These are phyloP conservation scores for grape (Vitis vinifera) DNA, from an alignment of 164 flowering plant genomes.

Conservation along the genomic window DNA sequence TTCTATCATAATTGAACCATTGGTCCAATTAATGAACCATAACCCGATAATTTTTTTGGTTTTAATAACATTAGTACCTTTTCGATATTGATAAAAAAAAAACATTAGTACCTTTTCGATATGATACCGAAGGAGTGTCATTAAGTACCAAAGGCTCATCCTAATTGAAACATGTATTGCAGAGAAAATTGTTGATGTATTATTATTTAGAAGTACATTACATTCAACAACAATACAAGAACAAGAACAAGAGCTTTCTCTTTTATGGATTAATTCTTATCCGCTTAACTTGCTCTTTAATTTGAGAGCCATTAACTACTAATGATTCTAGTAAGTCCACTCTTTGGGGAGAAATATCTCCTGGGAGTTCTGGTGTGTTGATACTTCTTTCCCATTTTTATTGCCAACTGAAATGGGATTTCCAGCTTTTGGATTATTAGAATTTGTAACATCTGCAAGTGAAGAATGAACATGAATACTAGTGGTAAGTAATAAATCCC, in stretches of 20 bases:
- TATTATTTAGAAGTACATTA: too few species aligned
- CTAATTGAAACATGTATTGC: too few species aligned
- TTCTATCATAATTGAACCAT: too few species aligned
- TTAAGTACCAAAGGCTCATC: too few species aligned
- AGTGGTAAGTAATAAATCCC: not conserved
- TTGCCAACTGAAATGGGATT: constrained; percentile 8
- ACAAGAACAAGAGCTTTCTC: not conserved
- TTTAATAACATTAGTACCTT: too few species aligned
- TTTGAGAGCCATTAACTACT: not conserved
- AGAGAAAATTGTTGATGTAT: too few species aligned
- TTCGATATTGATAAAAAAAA: too few species aligned
- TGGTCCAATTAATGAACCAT: too few species aligned
- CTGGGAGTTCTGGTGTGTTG: constrained; percentile 29
- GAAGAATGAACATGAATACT: not conserved
- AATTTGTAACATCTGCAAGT: constrained; percentile 28
- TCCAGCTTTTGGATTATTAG: constrained; percentile 6
- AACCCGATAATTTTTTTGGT: too few species aligned
- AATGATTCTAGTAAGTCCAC: constrained; percentile 64
- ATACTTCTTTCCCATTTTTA: constrained; percentile 18
- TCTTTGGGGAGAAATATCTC: constrained; percentile 82
- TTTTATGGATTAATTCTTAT: not conserved
- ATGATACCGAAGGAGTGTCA: too few species aligned
- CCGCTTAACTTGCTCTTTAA: not conserved
- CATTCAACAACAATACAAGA: not conserved
- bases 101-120: too few species aligned